These are phyloP conservation scores for Chiua sp. DNA, from an alignment of 1,284 basidiomycete species.

Conservation along the genomic window DNA sequence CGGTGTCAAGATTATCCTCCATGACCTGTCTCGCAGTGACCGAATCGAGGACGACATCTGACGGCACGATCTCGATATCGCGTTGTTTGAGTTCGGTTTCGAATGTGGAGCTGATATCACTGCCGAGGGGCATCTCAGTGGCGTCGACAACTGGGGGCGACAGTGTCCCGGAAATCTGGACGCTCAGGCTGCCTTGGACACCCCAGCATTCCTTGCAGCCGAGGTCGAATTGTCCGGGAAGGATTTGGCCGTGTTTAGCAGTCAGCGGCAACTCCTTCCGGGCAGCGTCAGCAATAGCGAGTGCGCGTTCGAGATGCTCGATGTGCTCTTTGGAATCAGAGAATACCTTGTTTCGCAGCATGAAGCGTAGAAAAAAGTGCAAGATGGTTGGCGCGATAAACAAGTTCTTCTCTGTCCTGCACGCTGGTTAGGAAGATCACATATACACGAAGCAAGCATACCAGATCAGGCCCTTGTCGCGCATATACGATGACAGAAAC, in stretches of 20 bases:
- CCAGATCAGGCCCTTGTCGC: conserved; percentile 54
- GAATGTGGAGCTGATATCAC: conserved; percentile 17
- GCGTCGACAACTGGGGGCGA: background rate
- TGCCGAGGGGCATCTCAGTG: background rate
- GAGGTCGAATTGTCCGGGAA: conserved; percentile 47
- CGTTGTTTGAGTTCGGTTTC: conserved; percentile 31
- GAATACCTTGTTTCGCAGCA: conserved; percentile 50
- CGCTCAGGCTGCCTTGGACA: conserved; percentile 18
- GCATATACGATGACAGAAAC: conserved; percentile 55
- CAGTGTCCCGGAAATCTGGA: conserved; percentile 23
- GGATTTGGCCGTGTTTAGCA: conserved; percentile 40
- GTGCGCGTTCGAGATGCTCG: conserved; percentile 34
- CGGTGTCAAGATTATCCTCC: conserved; percentile 34
- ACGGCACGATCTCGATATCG: conserved; percentile 32
- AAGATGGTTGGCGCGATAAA: conserved; percentile 48
- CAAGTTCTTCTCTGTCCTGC: conserved; percentile 36
- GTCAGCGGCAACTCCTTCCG: conserved; percentile 50
- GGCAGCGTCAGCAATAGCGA: conserved; percentile 45
- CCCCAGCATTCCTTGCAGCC: conserved; percentile 48
- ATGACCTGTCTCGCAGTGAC: conserved; percentile 36
- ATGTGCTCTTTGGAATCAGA: conserved; percentile 27
- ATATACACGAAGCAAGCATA: conserved; percentile 23
- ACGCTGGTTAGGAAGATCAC: conserved; percentile 1
- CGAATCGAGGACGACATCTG: conserved; percentile 34
- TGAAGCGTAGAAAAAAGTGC: conserved; percentile 54